Percentiles rank a stretch among this genome's conserved stretches.
These are phyloP conservation scores for Panicum hallii DNA, from an alignment of 202 grass and related monocot species.

Conservation along the genomic window DNA sequence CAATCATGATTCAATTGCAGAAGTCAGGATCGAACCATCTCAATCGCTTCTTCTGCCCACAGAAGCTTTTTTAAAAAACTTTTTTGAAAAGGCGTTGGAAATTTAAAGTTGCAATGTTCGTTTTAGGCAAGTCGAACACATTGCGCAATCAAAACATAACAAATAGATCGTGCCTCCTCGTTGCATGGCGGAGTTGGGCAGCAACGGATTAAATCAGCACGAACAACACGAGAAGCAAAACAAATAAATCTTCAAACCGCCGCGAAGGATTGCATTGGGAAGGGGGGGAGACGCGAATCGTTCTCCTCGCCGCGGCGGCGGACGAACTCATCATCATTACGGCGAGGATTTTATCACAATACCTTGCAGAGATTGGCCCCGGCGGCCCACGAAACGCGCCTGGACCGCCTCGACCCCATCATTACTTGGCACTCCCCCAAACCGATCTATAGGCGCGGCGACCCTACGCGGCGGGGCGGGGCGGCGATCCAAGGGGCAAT, in stretches of 20 bases:
- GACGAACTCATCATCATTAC: slow-evolving; percentile 2
- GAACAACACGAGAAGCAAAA: neutral
- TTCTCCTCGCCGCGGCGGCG: slow-evolving; percentile 19
- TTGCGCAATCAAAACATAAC: neutral
- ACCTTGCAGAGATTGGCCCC: slow-evolving; percentile 86
- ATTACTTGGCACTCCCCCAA: slow-evolving; percentile 35
- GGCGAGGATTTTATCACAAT: slow-evolving; percentile 50
- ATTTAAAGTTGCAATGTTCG: neutral
- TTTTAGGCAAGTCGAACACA: neutral
- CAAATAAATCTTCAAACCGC: neutral
- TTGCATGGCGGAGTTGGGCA: neutral
- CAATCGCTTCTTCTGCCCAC: neutral
- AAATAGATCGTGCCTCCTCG: neutral
- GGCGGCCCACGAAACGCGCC: slow-evolving; percentile 90
- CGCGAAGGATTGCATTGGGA: neutral
- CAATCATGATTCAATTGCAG: neutral
- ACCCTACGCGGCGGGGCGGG: slow-evolving; percentile 21
- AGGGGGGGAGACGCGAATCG: neutral
- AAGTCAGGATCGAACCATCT: neutral
- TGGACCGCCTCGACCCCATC: slow-evolving; percentile 65
- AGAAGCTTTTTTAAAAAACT: too few species aligned
- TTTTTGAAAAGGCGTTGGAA: neutral
- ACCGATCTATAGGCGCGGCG: slow-evolving; percentile 51
- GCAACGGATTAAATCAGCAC: neutral
- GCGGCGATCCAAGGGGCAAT: slow-evolving; percentile 1